Percentiles rank a stretch among this genome's conserved stretches.
phyloP scores from a whole-genome alignment of 1,284 basidiomycete species.

The Fomitopsis palustris region DNA sequence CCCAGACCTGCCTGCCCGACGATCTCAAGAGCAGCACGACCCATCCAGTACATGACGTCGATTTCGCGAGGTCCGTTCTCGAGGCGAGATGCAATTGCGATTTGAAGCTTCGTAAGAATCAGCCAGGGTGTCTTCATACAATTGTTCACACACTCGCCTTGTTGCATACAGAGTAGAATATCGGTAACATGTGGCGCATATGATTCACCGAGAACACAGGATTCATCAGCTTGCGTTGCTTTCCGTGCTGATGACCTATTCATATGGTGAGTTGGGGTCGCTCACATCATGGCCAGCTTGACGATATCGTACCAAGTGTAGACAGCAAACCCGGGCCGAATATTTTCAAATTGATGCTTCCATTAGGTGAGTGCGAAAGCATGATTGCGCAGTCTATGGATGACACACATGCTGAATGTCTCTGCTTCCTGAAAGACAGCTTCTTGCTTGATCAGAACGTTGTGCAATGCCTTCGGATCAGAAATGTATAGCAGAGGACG shows the following conservation, averaged over 20 bases:
- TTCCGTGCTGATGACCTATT: constrained; percentile 9
- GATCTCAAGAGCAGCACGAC: constrained; percentile 31
- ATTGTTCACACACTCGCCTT: background rate
- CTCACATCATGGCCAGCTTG: background rate
- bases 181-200: constrained; percentile 8
- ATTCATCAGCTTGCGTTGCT: constrained; percentile 13
- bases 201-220: constrained; percentile 13
- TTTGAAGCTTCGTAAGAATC: constrained; percentile 12
- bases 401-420: background rate
- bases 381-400: background rate
- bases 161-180: constrained; percentile 13
- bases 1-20: constrained; percentile 34
- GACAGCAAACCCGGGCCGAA: background rate
- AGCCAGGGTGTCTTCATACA: background rate
- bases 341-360: background rate
- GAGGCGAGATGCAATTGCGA: constrained; percentile 14
- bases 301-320: background rate
- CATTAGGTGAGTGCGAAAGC: background rate
- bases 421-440: background rate
- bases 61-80: constrained; percentile 18
- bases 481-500: background rate
- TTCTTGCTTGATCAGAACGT: background rate
- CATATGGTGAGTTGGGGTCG: background rate
- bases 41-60: constrained; percentile 30
- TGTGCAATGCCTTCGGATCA: background rate